These are phyloP conservation scores for Caloboletus firmus DNA, from an alignment of 1,284 basidiomycete species.

Conservation along the genomic window DNA sequence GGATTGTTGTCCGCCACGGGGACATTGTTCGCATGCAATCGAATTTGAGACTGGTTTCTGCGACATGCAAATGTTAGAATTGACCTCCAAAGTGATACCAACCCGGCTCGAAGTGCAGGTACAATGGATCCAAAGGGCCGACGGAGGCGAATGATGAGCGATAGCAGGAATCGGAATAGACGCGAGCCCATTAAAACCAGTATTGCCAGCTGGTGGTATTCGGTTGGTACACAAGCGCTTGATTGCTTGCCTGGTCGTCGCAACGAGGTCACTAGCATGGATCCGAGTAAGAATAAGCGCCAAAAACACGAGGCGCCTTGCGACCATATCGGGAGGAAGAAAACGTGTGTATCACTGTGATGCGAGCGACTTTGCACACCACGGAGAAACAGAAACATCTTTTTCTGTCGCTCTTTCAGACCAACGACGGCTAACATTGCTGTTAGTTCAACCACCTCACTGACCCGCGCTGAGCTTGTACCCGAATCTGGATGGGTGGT, in stretches of 20 bases:
- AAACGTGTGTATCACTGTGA: too few species aligned
- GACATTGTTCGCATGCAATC: not conserved
- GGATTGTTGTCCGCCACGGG: not conserved
- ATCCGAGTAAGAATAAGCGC: too few species aligned
- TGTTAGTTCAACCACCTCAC: too few species aligned
- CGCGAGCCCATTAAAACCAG: not conserved
- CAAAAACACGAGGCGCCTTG: too few species aligned
- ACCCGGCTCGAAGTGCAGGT: not conserved
- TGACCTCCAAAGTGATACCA: slow-evolving; percentile 8
- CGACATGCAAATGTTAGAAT: not conserved
- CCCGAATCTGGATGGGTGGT: too few species aligned
- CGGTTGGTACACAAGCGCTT: not conserved
- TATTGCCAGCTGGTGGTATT: not conserved
- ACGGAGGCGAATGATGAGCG: slow-evolving; percentile 9
- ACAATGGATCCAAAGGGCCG: slow-evolving; percentile 5
- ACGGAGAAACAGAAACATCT: too few species aligned
- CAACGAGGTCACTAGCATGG: too few species aligned
- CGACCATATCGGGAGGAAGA: not conserved
- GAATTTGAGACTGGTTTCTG: not conserved
- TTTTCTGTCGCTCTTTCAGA: too few species aligned
- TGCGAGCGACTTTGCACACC: too few species aligned
- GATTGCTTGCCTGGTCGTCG: too few species aligned
- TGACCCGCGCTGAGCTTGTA: too few species aligned
- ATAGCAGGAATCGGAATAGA: slow-evolving; percentile 8
- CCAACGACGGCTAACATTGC: too few species aligned